phyloP scores from a whole-genome alignment of 352 stramenopile genomes.

The Globisporangium canariense region DNA sequence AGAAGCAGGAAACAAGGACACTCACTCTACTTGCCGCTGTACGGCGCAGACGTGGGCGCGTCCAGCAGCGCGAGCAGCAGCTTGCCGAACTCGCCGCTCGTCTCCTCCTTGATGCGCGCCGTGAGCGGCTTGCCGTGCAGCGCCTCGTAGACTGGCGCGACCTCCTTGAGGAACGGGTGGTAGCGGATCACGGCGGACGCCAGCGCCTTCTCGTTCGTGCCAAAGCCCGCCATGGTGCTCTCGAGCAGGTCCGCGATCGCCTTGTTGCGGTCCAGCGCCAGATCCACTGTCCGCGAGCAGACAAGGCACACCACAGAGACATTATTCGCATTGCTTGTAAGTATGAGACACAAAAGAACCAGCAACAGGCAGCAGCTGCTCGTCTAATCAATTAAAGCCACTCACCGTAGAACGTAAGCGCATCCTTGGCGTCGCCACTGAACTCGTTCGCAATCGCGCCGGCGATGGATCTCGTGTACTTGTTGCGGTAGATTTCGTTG shows the following conservation, averaged over 20 bases:
- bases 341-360: constrained; percentile 6
- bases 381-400: background rate
- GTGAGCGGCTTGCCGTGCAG: constrained; percentile 60
- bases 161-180: constrained; percentile 49
- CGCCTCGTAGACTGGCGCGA: constrained; percentile 50
- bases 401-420: constrained; percentile 56
- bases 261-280: constrained; percentile 56
- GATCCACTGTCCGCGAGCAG: constrained; percentile 23
- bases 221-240: constrained; percentile 59
- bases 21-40: constrained; percentile 2
- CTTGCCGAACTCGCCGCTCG: constrained; percentile 55
- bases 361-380: background rate
- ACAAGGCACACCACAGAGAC: constrained; percentile 4
- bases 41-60: constrained; percentile 19
- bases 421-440: constrained; percentile 41
- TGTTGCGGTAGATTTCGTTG: constrained; percentile 52
- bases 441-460: constrained; percentile 70
- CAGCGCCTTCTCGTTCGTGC: constrained; percentile 67
- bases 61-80: constrained; percentile 60
- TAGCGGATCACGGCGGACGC: constrained; percentile 67
- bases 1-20: background rate
- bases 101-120: constrained; percentile 53
- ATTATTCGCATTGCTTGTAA: background rate
- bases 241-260: constrained; percentile 64
- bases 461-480: constrained; percentile 52